A percentile compares a stretch with the other conserved stretches of the same genome.
Evolutionary conservation across 257 asterid species (phyloP).

Genomic region (Salvia rosmarinus): DNA sequence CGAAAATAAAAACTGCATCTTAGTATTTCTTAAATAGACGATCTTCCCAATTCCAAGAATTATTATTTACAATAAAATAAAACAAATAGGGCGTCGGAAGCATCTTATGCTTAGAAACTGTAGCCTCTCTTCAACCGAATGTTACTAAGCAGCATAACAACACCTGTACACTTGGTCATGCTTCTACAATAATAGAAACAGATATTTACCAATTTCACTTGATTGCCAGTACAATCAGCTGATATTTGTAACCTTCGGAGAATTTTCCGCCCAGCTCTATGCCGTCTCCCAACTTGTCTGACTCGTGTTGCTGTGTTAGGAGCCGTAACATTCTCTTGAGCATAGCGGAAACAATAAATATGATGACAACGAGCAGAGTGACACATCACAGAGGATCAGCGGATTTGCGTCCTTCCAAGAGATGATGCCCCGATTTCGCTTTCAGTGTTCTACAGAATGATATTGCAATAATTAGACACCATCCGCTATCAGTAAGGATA

Average conservation of each 20-base stretch:
- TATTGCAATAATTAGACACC: constrained; percentile 15
- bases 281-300: not conserved
- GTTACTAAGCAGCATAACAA: constrained; percentile 51
- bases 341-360: constrained; percentile 13
- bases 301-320: not conserved
- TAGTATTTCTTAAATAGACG: not conserved
- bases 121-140: constrained; percentile 7
- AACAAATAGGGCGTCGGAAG: not conserved
- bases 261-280: not conserved
- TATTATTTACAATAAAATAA: constrained; percentile 21
- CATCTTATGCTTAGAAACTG: not conserved
- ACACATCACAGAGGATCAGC: constrained; percentile 42
- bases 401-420: constrained; percentile 85
- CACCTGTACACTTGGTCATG: constrained; percentile 48
- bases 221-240: constrained; percentile 33
- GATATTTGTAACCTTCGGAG: not conserved
- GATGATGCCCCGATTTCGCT: constrained; percentile 92
- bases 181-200: not conserved
- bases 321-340: not conserved
- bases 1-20: not conserved
- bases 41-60: not conserved
- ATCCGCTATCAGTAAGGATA: not conserved
- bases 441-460: constrained; percentile 67
- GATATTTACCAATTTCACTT: constrained; percentile 27
- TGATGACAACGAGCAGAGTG: not conserved